Conservation (phyloP, 306 rosid genomes). For the Glycine latifolia region DNA sequence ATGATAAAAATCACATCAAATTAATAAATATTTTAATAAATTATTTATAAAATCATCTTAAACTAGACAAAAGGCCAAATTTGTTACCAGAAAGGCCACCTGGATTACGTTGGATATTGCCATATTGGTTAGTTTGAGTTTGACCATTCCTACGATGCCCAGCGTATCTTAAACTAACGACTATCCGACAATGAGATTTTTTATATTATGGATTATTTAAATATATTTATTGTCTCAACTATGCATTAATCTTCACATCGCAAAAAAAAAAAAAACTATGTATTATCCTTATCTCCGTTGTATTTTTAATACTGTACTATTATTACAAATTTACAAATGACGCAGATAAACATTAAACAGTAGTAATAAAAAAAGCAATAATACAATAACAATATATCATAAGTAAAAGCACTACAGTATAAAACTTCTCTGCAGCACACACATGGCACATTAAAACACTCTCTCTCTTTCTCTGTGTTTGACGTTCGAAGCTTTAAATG, state of each 20-base stretch:
- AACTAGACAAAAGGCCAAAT: neutral
- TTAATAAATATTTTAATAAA: neutral
- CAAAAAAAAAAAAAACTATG: too few species aligned
- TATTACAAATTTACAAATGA: neutral
- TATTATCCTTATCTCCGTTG: neutral
- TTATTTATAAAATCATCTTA: neutral
- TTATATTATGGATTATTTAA: neutral
- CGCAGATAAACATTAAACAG: neutral
- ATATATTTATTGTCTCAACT: neutral
- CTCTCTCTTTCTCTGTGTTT: conserved; percentile 39
- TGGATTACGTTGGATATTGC: neutral
- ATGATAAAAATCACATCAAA: neutral
- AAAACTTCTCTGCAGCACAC: conserved; percentile 21
- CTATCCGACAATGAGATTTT: neutral
- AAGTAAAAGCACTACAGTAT: neutral
- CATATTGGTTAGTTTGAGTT: neutral
- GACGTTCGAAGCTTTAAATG: conserved; percentile 66
- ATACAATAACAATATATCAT: neutral
- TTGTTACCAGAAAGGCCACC: neutral
- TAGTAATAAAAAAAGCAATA: neutral
- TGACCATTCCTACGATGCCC: neutral
- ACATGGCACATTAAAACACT: conserved; percentile 39
- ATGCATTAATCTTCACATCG: neutral
- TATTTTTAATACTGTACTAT: neutral
- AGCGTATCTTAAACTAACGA: neutral